phyloP scores from a whole-genome alignment of 2,329 filamentous ascomycete genomes.

The Fusarium gaditjirri region DNA sequence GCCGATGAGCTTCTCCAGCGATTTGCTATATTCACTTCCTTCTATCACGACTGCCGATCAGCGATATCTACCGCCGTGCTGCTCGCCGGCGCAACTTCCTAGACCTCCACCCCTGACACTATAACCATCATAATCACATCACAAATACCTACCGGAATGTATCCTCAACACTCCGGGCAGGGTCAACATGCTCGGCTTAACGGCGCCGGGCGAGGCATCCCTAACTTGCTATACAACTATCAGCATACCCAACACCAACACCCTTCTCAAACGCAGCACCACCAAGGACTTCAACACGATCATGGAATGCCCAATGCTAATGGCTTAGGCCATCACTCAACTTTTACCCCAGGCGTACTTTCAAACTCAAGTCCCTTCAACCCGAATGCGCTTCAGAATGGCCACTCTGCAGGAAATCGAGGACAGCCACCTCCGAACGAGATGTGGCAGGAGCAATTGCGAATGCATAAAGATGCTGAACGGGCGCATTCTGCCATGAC shows the following conservation, averaged over 20 bases:
- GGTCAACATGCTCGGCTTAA: slow-evolving; percentile 82
- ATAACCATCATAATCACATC: slow-evolving; percentile 28
- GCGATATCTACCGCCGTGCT: slow-evolving; percentile 43
- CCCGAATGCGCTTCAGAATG: slow-evolving; percentile 65
- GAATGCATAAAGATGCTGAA: slow-evolving; percentile 81
- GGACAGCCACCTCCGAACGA: slow-evolving; percentile 66
- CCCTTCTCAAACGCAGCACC: slow-evolving; percentile 72
- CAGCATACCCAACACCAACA: slow-evolving; percentile 71
- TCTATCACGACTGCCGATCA: slow-evolving; percentile 34
- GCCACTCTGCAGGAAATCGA: slow-evolving; percentile 61
- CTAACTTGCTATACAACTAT: slow-evolving; percentile 75
- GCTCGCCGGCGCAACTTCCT: slow-evolving; percentile 43
- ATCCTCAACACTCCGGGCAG: slow-evolving; percentile 72
- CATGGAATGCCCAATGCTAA: slow-evolving; percentile 66
- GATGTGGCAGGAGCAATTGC: slow-evolving; percentile 90
- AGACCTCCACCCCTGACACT: slow-evolving; percentile 27
- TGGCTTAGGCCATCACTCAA: slow-evolving; percentile 59
- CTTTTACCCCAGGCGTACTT: slow-evolving; percentile 58
- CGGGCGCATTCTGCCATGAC: slow-evolving; percentile 77
- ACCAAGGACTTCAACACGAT: slow-evolving; percentile 68
- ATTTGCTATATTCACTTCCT: slow-evolving; percentile 23
- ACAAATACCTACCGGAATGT: slow-evolving; percentile 66
- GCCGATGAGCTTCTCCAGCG: slow-evolving; percentile 43
- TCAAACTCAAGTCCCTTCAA: slow-evolving; percentile 72
- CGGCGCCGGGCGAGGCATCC: slow-evolving; percentile 64